Base-by-base conservation (phyloP, 23 red algal genomes). In the Gracilariopsis chorda region DNA sequence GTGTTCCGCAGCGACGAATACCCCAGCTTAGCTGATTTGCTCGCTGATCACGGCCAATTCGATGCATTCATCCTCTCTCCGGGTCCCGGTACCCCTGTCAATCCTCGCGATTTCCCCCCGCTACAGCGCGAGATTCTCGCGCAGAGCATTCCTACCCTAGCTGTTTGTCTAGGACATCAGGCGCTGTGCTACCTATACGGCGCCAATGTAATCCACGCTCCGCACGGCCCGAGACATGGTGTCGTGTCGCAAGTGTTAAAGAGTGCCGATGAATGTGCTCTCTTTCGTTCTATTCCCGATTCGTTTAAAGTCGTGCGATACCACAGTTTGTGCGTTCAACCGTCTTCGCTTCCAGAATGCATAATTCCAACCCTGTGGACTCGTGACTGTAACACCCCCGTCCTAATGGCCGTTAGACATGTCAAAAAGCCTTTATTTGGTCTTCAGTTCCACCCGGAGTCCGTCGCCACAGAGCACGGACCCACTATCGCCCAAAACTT, bases 401-500 rank as follows among this genome's bases (percentile, higher is more conserved):
- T 96, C 35, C 72, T 99, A 4, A 99, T 99, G 97, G 97, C 90
- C 29, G 90, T 95, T 2, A 79, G 82, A 19, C 97, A 99, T 64
- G 35, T 23, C 33, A 42, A 52, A 12, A 74, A 45, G 27, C 93
- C 93, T 30, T 16, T 94, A 12, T 99, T 96, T 74, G 97, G 97
- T 5, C 93, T 99, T 45, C 97, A 99, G 80, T 99, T 99, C 68
- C 97, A 99, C 59, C 90, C 93, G 7, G 97, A 99, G 51, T 92
- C 83, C 5, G 82, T 95, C 4, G 51, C 65, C 13, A 94, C 97
- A 35, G 43, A 90, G 28, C 84, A 56, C 33, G 97, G 97, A 8
- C 42, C 3, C 0, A 20, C 19, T 55, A 33, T 99, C 25, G 60
- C 93, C 10, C 8, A 33, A 25, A 98, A 98, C 60, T 98, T 98